phyloP scores from a whole-genome alignment of 139 green algal species.

The Volvox reticuliferus region DNA sequence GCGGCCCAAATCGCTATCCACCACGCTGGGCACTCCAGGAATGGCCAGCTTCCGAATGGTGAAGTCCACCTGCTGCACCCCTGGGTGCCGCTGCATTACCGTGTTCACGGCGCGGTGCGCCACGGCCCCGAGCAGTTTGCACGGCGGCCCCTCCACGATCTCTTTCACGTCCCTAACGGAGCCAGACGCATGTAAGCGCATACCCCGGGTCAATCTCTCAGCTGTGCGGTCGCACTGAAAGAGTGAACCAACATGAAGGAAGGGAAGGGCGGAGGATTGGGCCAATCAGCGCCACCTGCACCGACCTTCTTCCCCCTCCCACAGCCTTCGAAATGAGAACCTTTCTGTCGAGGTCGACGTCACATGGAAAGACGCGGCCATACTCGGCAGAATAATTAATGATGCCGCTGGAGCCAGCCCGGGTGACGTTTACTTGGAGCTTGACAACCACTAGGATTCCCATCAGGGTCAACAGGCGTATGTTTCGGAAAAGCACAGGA shows the following conservation, averaged over 20 bases:
- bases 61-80: neutral
- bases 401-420: slow-evolving; percentile 38
- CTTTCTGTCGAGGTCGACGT: no score
- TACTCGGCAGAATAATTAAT: slow-evolving; percentile 57
- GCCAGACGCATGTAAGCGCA: slow-evolving; percentile 40
- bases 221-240: no score
- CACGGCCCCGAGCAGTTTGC: slow-evolving; percentile 48
- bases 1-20: slow-evolving; percentile 14
- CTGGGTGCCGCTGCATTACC: neutral
- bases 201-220: no score
- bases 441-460: slow-evolving; percentile 31
- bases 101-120: neutral
- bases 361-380: neutral
- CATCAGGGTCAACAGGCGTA: no score
- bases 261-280: no score
- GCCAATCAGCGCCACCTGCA: no score
- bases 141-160: slow-evolving; percentile 48
- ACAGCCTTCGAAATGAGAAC: no score
- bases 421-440: slow-evolving; percentile 21
- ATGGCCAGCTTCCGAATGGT: slow-evolving; percentile 34
- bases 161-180: slow-evolving; percentile 14
- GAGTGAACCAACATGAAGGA: no score
- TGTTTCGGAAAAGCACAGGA: no score
- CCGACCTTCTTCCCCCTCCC: no score
- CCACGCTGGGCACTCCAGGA: slow-evolving; percentile 31